Conservation (phyloP, 2,329 filamentous ascomycete species). For the Pestalotiopsis sp. region DNA sequence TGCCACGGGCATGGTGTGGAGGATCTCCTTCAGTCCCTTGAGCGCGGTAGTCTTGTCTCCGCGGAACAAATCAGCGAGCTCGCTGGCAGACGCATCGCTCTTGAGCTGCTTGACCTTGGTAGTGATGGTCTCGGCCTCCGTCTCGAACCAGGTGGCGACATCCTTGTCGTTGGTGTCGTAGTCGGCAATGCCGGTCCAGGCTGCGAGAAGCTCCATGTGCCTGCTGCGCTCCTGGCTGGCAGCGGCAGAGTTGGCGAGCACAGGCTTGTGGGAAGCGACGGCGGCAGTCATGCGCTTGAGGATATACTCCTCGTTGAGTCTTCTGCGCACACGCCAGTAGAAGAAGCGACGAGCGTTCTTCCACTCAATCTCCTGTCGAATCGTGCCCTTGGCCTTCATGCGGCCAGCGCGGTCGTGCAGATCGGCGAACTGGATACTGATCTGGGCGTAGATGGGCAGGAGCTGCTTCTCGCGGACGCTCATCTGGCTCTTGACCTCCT, state of each 20-base stretch:
- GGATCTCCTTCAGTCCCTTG: slow-evolving; percentile 82
- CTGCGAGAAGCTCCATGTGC: slow-evolving; percentile 75
- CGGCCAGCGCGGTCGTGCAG: slow-evolving; percentile 94
- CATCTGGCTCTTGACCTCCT: slow-evolving; percentile 82
- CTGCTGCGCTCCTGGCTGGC: slow-evolving; percentile 39
- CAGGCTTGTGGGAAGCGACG: slow-evolving; percentile 34
- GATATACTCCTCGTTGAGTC: slow-evolving; percentile 96
- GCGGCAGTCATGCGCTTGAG: slow-evolving; percentile 77
- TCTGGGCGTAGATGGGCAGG: slow-evolving; percentile 90
- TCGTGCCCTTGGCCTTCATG: slow-evolving; percentile 97
- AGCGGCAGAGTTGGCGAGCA: slow-evolving; percentile 34
- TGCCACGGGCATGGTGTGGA: slow-evolving; percentile 82
- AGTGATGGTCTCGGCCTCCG: slow-evolving; percentile 81
- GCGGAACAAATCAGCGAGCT: slow-evolving; percentile 47
- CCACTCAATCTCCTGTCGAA: slow-evolving; percentile 84
- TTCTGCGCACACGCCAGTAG: slow-evolving; percentile 98
- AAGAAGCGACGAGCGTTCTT: slow-evolving; percentile 92
- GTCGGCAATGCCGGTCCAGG: slow-evolving; percentile 78
- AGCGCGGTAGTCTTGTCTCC: slow-evolving; percentile 67
- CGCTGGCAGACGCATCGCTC: slow-evolving; percentile 63
- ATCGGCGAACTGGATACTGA: slow-evolving; percentile 95
- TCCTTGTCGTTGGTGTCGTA: slow-evolving; percentile 80
- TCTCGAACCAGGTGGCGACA: slow-evolving; percentile 94
- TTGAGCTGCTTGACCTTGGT: slow-evolving; percentile 85
- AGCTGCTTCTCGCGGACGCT: slow-evolving; percentile 82